Evolutionary conservation across 1,139 yeast species (phyloP).

Genomic region (Candida sp.): DNA sequence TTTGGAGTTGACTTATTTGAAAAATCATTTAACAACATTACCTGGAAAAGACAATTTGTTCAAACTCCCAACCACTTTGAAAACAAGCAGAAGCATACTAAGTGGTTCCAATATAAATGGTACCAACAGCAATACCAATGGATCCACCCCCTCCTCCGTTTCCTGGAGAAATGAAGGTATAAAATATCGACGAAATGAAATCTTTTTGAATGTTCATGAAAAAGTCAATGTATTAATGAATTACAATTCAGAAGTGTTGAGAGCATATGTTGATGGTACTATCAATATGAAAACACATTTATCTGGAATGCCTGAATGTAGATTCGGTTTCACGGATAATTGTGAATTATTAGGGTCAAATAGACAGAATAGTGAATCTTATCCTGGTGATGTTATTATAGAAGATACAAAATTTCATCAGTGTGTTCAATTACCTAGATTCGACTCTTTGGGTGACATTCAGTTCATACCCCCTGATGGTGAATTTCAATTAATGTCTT

Average conservation of each 20-base stretch:
- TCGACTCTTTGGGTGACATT: conserved; percentile 76
- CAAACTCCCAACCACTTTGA: conserved; percentile 13
- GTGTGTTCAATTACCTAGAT: conserved; percentile 79
- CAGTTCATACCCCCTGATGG: conserved; percentile 95
- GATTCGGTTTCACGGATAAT: conserved; percentile 58
- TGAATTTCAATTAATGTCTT: conserved; percentile 81
- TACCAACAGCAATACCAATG: neutral
- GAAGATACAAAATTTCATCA: conserved; percentile 90
- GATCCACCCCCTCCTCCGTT: conserved; percentile 26
- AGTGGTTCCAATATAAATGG: neutral
- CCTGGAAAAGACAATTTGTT: conserved; percentile 21
- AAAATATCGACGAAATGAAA: conserved; percentile 80
- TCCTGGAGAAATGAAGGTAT: conserved; percentile 76
- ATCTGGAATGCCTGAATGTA: conserved; percentile 71
- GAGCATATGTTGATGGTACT: conserved; percentile 76
- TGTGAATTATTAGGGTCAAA: conserved; percentile 17
- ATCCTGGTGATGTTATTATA: conserved; percentile 46
- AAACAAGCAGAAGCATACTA: conserved; percentile 9
- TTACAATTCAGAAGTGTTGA: conserved; percentile 55
- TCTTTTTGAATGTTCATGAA: conserved; percentile 74
- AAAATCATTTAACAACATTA: conserved; percentile 9
- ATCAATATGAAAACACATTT: conserved; percentile 71
- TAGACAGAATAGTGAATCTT: conserved; percentile 11
- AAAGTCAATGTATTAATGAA: conserved; percentile 67
- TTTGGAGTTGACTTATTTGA: conserved; percentile 49